Percentiles rank a stretch among this genome's conserved stretches.
Evolutionary conservation across 2,329 filamentous ascomycete genomes (phyloP).

Genomic region (Cladorrhinum sp.): DNA sequence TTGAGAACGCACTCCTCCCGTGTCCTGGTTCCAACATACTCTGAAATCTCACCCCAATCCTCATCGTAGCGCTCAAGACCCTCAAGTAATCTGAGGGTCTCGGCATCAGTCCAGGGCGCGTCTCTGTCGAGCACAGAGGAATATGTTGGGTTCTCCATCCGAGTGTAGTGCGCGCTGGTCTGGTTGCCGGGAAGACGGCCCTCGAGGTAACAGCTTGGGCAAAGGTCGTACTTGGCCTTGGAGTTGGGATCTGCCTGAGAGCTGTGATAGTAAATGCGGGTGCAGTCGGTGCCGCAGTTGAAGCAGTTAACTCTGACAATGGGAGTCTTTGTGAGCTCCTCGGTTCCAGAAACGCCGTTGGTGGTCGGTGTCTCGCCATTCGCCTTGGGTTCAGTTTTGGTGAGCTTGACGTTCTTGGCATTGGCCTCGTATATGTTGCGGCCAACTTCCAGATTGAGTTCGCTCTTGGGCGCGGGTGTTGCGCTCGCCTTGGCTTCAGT

Average conservation of each 20-base stretch:
- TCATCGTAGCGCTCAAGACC: constrained; percentile 91
- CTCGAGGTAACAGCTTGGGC: constrained; percentile 85
- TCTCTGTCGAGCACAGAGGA: constrained; percentile 76
- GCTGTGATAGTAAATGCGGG: constrained; percentile 59
- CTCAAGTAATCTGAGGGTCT: constrained; percentile 85
- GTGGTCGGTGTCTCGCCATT: constrained; percentile 69
- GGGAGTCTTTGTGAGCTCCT: constrained; percentile 64
- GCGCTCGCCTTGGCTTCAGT: constrained; percentile 74
- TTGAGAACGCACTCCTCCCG: constrained; percentile 95
- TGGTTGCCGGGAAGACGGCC: constrained; percentile 78
- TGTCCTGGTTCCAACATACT: constrained; percentile 86
- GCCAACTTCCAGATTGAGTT: constrained; percentile 87
- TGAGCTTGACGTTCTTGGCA: constrained; percentile 72
- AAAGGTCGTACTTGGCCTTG: constrained; percentile 80
- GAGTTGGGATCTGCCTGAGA: constrained; percentile 55
- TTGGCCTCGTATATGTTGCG: constrained; percentile 94
- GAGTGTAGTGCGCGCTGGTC: constrained; percentile 75
- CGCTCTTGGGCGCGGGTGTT: constrained; percentile 66
- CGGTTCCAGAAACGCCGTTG: constrained; percentile 60
- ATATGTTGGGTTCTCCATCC: constrained; percentile 85
- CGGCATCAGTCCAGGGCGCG: constrained; percentile 85
- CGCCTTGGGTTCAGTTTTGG: constrained; percentile 65
- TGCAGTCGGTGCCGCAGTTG: constrained; percentile 89
- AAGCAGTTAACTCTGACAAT: constrained; percentile 76
- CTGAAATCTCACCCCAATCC: constrained; percentile 90